Evolutionary conservation across 2,329 filamentous ascomycete species (phyloP).

Genomic region (Penicillium capsulatum): DNA sequence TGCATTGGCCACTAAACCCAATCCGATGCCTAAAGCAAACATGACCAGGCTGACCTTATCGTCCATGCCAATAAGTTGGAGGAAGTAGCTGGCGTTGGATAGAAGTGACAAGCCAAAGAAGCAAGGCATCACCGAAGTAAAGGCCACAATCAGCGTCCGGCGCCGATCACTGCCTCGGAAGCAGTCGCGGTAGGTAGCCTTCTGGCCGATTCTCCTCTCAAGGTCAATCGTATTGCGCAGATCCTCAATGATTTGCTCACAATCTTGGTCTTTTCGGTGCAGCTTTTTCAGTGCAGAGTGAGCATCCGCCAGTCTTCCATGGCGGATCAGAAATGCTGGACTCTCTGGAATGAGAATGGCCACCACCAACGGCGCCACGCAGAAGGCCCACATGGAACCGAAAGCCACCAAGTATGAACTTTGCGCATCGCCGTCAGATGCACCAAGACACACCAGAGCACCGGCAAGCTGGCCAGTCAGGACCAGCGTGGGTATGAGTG

Average conservation of each 20-base stretch:
- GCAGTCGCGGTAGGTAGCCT: conserved; percentile 24
- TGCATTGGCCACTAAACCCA: conserved; percentile 46
- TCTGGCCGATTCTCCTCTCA: conserved; percentile 42
- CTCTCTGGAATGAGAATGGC: conserved; percentile 50
- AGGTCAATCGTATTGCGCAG: conserved; percentile 44
- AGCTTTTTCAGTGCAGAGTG: conserved; percentile 47
- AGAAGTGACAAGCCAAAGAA: conserved; percentile 48
- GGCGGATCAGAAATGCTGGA: conserved; percentile 49
- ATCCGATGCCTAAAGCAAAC: conserved; percentile 45
- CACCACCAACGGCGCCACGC: conserved; percentile 42
- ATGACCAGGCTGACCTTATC: conserved; percentile 38
- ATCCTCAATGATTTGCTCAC: conserved; percentile 20
- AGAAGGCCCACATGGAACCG: conserved; percentile 26
- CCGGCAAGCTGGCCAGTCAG: conserved; percentile 49
- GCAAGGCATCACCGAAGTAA: conserved; percentile 43
- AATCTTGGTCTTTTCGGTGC: conserved; percentile 31
- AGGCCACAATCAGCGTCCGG: conserved; percentile 33
- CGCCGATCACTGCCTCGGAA: conserved; percentile 25
- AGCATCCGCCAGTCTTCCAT: conserved; percentile 38
- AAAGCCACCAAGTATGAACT: conserved; percentile 29
- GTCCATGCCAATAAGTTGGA: conserved; percentile 34
- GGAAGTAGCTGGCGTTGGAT: conserved; percentile 42
- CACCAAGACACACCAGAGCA: conserved; percentile 39
- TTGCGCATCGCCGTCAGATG: background rate
- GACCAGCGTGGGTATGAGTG: conserved; percentile 49